These are phyloP conservation scores for Aureobasidium zeae DNA, from an alignment of 2,329 filamentous ascomycete species.

Conservation along the genomic window DNA sequence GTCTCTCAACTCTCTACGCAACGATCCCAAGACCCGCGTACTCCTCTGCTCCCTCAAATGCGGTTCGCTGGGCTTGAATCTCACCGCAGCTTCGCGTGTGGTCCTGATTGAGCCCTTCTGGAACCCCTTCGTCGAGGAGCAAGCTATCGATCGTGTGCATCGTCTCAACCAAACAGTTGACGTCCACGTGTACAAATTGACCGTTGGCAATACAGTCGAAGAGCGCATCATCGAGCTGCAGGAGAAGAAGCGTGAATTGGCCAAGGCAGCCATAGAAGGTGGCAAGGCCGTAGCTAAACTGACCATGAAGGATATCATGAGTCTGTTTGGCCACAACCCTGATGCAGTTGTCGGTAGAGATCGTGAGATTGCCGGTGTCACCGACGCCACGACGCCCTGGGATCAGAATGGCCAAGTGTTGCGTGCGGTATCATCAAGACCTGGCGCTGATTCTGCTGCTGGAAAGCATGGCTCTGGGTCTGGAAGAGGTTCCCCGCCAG, in stretches of 20 bases:
- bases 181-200: slow-evolving; percentile 91
- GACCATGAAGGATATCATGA: slow-evolving; percentile 85
- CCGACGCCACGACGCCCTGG: slow-evolving; percentile 28
- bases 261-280: slow-evolving; percentile 83
- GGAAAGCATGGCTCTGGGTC: slow-evolving; percentile 9
- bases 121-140: slow-evolving; percentile 97
- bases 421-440: slow-evolving; percentile 28
- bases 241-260: slow-evolving; percentile 83
- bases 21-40: slow-evolving; percentile 65
- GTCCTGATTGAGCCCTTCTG: slow-evolving; percentile 97
- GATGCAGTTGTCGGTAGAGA: slow-evolving; percentile 35
- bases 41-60: slow-evolving; percentile 91
- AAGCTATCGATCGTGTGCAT: slow-evolving; percentile 96
- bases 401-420: slow-evolving; percentile 32
- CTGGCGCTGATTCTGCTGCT: not conserved
- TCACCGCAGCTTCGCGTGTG: slow-evolving; percentile 87
- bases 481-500: not conserved
- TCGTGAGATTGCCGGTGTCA: slow-evolving; percentile 17
- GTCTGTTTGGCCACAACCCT: slow-evolving; percentile 69
- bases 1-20: slow-evolving; percentile 66
- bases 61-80: slow-evolving; percentile 82
- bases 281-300: slow-evolving; percentile 73
- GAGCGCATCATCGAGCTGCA: slow-evolving; percentile 91
- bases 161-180: slow-evolving; percentile 95
- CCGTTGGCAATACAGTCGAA: slow-evolving; percentile 77